These are phyloP conservation scores for Epicoccum sorghinum DNA, from an alignment of 2,329 filamentous ascomycete species.

Conservation along the genomic window DNA sequence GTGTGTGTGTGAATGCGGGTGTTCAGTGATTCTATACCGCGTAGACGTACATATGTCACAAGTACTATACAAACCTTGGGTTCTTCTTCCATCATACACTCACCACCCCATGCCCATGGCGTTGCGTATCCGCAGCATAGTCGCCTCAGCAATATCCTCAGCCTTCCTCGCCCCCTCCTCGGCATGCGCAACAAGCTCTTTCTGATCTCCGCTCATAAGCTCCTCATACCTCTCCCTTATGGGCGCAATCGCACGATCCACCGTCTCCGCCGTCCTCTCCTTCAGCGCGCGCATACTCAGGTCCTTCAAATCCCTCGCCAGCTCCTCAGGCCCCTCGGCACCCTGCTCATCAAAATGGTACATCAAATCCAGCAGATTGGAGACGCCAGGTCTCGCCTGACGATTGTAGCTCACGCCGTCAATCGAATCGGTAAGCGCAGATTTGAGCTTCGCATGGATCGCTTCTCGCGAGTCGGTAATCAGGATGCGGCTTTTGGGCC, in stretches of 20 bases:
- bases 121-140: conserved; percentile 47
- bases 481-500: conserved; percentile 77
- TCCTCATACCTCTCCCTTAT: conserved; percentile 64
- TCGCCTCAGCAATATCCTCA: conserved; percentile 62
- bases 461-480: conserved; percentile 72
- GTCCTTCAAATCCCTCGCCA: conserved; percentile 54
- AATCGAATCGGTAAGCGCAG: conserved; percentile 77
- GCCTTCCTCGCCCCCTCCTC: conserved; percentile 66
- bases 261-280: conserved; percentile 63
- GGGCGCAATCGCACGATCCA: conserved; percentile 60
- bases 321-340: conserved; percentile 48
- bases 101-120: conserved; percentile 31
- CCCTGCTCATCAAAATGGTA: conserved; percentile 65
- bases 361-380: conserved; percentile 85
- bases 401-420: conserved; percentile 75
- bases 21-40: too few species aligned
- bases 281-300: conserved; percentile 67
- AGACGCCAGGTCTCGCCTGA: conserved; percentile 73
- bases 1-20: too few species aligned
- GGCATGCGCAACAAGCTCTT: conserved; percentile 64
- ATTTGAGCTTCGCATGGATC: conserved; percentile 72
- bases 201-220: conserved; percentile 58
- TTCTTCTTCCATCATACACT: neutral
- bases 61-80: neutral
- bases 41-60: neutral